Conservation (phyloP, 1,284 basidiomycete genomes). For the Tilletia horrida region DNA sequence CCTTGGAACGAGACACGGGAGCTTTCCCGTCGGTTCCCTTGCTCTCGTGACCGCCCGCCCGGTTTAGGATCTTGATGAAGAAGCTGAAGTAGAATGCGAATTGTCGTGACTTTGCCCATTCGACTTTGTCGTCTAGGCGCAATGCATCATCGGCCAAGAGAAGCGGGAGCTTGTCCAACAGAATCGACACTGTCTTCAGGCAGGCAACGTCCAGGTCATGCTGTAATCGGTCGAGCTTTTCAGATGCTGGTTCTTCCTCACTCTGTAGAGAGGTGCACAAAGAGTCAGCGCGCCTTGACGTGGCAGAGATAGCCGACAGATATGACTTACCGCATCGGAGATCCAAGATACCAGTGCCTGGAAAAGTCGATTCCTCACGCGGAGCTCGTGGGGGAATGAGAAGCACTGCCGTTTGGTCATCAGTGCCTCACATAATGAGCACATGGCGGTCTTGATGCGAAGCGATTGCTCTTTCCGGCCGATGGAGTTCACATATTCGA, state of each 20-base stretch:
- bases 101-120: slow-evolving; percentile 49
- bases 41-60: slow-evolving; percentile 34
- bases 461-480: slow-evolving; percentile 43
- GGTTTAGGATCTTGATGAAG: slow-evolving; percentile 52
- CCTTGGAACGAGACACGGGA: not conserved
- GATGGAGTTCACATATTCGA: slow-evolving; percentile 48
- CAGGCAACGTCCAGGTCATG: slow-evolving; percentile 47
- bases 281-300: too few species aligned
- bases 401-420: slow-evolving; percentile 46
- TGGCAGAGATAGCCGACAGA: not conserved
- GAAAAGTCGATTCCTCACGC: slow-evolving; percentile 49
- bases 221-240: slow-evolving; percentile 41
- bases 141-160: slow-evolving; percentile 48
- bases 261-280: too few species aligned
- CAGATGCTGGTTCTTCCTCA: slow-evolving; percentile 16
- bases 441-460: slow-evolving; percentile 48
- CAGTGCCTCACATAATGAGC: slow-evolving; percentile 45
- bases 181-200: slow-evolving; percentile 45
- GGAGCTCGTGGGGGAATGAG: slow-evolving; percentile 43
- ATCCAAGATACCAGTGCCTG: slow-evolving; percentile 50
- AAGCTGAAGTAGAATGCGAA: slow-evolving; percentile 47
- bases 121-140: slow-evolving; percentile 49
- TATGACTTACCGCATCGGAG: slow-evolving; percentile 30
- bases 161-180: slow-evolving; percentile 45
- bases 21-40: not conserved